Base-by-base conservation (phyloP, 805 yeast genomes). In the Kuraishia piskuri region DNA sequence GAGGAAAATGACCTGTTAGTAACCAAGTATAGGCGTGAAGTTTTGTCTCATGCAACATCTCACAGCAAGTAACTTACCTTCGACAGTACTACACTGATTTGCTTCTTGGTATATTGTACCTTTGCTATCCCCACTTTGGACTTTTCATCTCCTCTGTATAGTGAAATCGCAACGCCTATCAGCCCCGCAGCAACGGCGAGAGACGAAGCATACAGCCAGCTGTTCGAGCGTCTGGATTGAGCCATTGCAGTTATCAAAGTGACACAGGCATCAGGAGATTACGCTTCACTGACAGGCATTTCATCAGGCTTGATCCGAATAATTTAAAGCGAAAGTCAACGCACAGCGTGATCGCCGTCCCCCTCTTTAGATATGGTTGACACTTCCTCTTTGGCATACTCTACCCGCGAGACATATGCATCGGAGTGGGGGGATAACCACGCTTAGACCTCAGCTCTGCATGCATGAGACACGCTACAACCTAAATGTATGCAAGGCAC, bases 51-150 rank as follows among this genome's bases (percentile, higher is more conserved):
- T 19, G 49, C n/a, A 1, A 63, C 54, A n/a, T n/a, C n/a, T n/a
- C 6, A 63, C 46, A 10, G 63, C 65, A 8, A 53, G 1, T 56
- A 46, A n/a, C 55, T 52, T 25, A 50, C 49, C 50, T 37, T 24
- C 9, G 50, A 36, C 23, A 50, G 12, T 46, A 55, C 50, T 52
- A 54, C 17, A 25, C 51, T 21, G 36, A 44, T 19, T 46, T 44
- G 40, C 10, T 21, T 53, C 23, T 37, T 51, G 36, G 20, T 49
- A 21, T 14, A 46, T 46, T 36, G 50, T 49, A 2, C 48, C 8
- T 25, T 46, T 31, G n/a, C 50, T 24, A 22, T n/a, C 7, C 46
- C 37, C 5, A 46, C 26, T 21, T 36, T 50, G 8, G 22, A 49
- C 5, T 24, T 20, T 19, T 21, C 46, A 3, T 48, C n/a, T 22